phyloP scores from a whole-genome alignment of 1,139 yeast genomes.

The Candida sp. region DNA sequence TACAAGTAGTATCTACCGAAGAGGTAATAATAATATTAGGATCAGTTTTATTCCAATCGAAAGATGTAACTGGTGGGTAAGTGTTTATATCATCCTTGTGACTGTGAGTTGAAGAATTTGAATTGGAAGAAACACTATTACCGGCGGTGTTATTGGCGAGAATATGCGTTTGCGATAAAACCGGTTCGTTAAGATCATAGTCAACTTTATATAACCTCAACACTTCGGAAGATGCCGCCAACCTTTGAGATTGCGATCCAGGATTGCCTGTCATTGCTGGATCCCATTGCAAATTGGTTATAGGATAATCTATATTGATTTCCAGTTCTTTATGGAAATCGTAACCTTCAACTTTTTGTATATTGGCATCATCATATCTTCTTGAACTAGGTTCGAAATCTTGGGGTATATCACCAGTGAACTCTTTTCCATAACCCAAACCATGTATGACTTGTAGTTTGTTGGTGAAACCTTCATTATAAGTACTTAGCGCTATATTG shows the following conservation, averaged over 20 bases:
- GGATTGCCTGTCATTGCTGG: constrained; percentile 35
- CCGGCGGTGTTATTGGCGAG: constrained; percentile 37
- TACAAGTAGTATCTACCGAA: constrained; percentile 94
- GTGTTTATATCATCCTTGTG: constrained; percentile 38
- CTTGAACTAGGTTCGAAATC: background rate
- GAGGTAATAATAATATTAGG: constrained; percentile 75
- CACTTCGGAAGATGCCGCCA: constrained; percentile 73
- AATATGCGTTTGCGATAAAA: constrained; percentile 36
- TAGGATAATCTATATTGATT: constrained; percentile 56
- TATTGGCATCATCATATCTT: constrained; percentile 1
- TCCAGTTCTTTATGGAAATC: constrained; percentile 53
- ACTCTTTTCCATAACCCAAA: constrained; percentile 23
- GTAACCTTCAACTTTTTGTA: constrained; percentile 30
- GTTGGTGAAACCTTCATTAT: constrained; percentile 67
- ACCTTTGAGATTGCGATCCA: constrained; percentile 30
- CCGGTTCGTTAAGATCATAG: constrained; percentile 25
- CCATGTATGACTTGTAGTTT: constrained; percentile 50
- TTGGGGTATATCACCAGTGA: constrained; percentile 4
- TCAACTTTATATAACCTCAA: constrained; percentile 61
- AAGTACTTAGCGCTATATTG: constrained; percentile 62
- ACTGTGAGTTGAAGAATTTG: constrained; percentile 4
- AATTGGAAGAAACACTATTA: constrained; percentile 5
- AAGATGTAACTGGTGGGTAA: constrained; percentile 83
- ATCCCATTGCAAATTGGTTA: constrained; percentile 73
- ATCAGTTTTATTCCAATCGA: constrained; percentile 86